These are phyloP conservation scores for Pseudogymnoascus sp. DNA, from an alignment of 2,329 filamentous ascomycete genomes.

Conservation along the genomic window DNA sequence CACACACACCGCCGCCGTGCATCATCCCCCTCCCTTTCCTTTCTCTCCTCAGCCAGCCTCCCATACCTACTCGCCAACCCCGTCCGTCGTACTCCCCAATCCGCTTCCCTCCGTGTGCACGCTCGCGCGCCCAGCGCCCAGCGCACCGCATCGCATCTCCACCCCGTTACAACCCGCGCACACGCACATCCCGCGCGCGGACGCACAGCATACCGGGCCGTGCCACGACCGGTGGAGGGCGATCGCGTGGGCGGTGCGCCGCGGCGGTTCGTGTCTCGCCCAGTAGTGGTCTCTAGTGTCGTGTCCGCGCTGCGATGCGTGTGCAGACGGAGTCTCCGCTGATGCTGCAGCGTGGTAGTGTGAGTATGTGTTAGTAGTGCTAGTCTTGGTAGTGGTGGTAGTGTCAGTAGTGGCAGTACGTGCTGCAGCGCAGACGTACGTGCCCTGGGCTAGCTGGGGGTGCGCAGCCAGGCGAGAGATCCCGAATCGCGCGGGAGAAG, in stretches of 20 bases:
- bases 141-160: background rate
- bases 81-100: background rate
- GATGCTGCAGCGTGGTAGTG: background rate
- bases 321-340: background rate
- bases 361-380: background rate
- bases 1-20: background rate
- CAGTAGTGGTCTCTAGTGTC: background rate
- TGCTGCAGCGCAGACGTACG: background rate
- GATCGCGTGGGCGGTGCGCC: background rate
- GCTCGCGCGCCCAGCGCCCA: background rate
- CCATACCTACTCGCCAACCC: background rate
- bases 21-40: background rate
- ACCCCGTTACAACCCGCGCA: background rate
- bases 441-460: background rate
- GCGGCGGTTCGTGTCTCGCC: background rate
- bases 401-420: background rate
- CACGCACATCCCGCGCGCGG: background rate
- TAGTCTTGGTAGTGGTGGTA: no score
- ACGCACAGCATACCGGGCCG: conserved; percentile 1
- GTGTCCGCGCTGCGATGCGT: background rate
- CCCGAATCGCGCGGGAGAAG: background rate
- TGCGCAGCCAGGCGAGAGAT: background rate
- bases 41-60: background rate
- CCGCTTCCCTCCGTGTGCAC: background rate
- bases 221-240: background rate